phyloP scores from a whole-genome alignment of 192 early-diverging fungal genomes.

The Helicostylum pulchrum region DNA sequence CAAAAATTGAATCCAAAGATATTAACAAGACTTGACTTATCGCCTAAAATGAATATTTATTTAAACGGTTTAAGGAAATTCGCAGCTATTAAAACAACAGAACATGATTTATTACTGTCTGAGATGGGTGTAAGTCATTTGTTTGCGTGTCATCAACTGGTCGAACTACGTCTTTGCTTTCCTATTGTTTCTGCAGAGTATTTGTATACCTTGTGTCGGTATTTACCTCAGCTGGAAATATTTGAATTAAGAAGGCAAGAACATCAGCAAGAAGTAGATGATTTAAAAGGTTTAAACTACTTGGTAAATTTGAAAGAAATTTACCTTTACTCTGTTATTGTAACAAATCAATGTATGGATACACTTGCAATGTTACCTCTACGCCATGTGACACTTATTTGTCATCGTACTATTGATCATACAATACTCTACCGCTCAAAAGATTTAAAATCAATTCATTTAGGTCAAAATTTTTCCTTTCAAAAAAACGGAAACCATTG shows the following conservation, averaged over 20 bases:
- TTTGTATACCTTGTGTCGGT: not conserved
- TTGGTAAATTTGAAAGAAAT: not conserved
- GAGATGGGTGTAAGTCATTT: not conserved
- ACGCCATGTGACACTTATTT: too few relatives aligned
- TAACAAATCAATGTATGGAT: not conserved
- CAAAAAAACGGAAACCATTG: too few relatives aligned
- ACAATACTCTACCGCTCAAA: too few relatives aligned
- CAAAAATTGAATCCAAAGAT: not conserved
- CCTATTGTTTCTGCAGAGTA: not conserved
- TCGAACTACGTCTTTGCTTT: slow-evolving; percentile 24
- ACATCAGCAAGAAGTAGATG: not conserved
- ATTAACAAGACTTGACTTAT: slow-evolving; percentile 21
- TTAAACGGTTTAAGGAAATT: not conserved
- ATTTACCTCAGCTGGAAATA: slow-evolving; percentile 1
- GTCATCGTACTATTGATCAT: too few relatives aligned
- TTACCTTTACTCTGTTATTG: slow-evolving; percentile 3
- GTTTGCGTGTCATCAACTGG: not conserved
- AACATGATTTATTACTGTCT: slow-evolving; percentile 1
- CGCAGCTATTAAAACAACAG: slow-evolving; percentile 5
- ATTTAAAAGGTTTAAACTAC: not conserved
- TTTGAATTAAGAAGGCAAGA: slow-evolving; percentile 13
- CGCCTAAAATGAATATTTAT: slow-evolving; percentile 31
- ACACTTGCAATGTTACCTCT: not conserved
- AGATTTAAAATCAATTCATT: too few relatives aligned
- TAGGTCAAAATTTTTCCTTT: too few relatives aligned